Evolutionary conservation across 176 grass and related monocot species (phyloP).

Genomic region (Juncus effusus): DNA sequence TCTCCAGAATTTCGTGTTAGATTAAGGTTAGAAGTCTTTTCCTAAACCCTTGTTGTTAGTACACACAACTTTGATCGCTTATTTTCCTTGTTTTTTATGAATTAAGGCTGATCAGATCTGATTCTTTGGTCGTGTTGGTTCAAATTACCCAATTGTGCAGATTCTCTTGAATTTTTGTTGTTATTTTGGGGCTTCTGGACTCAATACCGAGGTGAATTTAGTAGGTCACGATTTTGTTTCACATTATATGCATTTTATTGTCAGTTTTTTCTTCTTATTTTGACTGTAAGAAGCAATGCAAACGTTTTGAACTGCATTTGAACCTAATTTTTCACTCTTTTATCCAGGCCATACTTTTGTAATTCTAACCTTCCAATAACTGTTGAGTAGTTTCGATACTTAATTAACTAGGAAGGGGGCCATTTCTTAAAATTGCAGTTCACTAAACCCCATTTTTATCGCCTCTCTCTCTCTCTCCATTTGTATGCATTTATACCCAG

Average conservation of each 20-base stretch:
- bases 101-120: slow-evolving; percentile 20
- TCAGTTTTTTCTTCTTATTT: neutral
- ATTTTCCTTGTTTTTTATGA: neutral
- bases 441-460: neutral
- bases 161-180: neutral
- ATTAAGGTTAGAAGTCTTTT: slow-evolving; percentile 13
- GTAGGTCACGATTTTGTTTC: neutral
- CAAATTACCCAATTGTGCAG: neutral
- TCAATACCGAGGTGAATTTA: slow-evolving; percentile 4
- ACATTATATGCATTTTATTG: slow-evolving; percentile 8
- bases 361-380: too few relatives aligned
- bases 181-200: neutral
- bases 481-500: slow-evolving; percentile 1
- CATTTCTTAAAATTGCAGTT: too few relatives aligned
- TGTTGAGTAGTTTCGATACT: too few relatives aligned
- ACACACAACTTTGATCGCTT: slow-evolving; percentile 16
- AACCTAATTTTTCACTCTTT: too few relatives aligned
- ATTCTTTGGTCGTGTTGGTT: neutral
- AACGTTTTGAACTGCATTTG: too few relatives aligned
- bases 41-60: slow-evolving; percentile 21
- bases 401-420: too few relatives aligned
- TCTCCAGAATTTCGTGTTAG: neutral
- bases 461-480: neutral
- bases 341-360: too few relatives aligned
- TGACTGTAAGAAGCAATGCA: neutral